Percentiles rank a stretch among this genome's conserved stretches.
These are phyloP conservation scores for Eutrema salsugineum DNA, from an alignment of 441 rosid species.

Conservation along the genomic window DNA sequence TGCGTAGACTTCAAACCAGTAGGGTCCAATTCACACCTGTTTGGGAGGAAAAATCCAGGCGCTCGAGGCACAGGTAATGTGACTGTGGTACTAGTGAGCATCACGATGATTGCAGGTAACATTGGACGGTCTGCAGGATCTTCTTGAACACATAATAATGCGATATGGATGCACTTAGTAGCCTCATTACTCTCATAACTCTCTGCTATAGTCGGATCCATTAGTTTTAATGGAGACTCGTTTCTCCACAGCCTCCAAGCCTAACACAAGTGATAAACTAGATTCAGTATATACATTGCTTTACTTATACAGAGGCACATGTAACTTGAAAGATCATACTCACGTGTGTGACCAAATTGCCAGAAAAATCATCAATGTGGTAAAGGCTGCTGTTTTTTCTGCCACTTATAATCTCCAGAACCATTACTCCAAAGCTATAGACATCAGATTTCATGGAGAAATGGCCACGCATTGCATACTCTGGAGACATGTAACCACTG, in stretches of 20 bases:
- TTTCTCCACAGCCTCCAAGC: constrained; percentile 39
- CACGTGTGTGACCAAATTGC: constrained; percentile 19
- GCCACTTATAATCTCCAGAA: constrained; percentile 39
- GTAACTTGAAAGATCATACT: not conserved
- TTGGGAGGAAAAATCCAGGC: not conserved
- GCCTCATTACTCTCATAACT: constrained; percentile 14
- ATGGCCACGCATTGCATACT: constrained; percentile 35
- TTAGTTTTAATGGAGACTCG: constrained; percentile 2
- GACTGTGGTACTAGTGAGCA: constrained; percentile 8
- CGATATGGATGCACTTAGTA: constrained; percentile 34
- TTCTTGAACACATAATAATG: constrained; percentile 35
- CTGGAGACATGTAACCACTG: constrained; percentile 20
- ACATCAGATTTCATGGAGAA: constrained; percentile 38
- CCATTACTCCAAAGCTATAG: constrained; percentile 40
- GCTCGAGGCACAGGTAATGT: not conserved
- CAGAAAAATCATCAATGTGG: not conserved
- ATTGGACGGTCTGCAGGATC: constrained; percentile 23
- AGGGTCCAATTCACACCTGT: not conserved
- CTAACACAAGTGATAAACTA: not conserved
- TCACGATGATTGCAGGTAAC: constrained; percentile 8
- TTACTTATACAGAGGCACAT: not conserved
- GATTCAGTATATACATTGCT: not conserved
- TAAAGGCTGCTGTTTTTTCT: constrained; percentile 18
- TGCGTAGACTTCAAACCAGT: not conserved
- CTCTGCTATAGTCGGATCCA: constrained; percentile 15